These are phyloP conservation scores for Neonectria ditissima DNA, from an alignment of 2,329 filamentous ascomycete genomes.

Conservation along the genomic window DNA sequence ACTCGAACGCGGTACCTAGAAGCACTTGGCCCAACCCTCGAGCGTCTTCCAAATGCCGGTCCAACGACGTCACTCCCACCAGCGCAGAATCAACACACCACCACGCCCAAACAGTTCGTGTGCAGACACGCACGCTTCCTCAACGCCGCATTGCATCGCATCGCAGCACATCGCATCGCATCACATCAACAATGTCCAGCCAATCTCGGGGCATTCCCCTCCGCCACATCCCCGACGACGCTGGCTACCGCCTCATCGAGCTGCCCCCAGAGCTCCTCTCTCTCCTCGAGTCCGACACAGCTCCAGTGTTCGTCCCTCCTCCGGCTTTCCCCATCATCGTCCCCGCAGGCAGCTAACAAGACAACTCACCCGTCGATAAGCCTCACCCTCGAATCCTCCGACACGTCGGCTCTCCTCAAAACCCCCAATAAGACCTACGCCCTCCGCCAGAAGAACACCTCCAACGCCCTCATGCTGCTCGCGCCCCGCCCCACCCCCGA, in stretches of 20 bases:
- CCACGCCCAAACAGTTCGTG: conserved; percentile 1
- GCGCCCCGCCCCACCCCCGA: conserved; percentile 43
- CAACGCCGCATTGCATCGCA: background rate
- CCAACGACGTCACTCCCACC: conserved; percentile 24
- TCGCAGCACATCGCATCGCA: conserved; percentile 4
- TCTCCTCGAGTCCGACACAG: conserved; percentile 64
- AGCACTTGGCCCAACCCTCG: conserved; percentile 4
- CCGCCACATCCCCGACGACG: conserved; percentile 59
- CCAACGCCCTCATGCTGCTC: conserved; percentile 72
- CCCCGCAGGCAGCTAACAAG: background rate
- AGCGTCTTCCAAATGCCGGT: conserved; percentile 12
- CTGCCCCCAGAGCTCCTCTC: conserved; percentile 69
- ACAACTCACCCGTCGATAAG: conserved; percentile 46
- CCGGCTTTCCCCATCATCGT: conserved; percentile 8
- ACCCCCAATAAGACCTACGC: conserved; percentile 66
- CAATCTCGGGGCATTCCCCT: conserved; percentile 64
- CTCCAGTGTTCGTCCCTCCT: conserved; percentile 61
- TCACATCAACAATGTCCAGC: conserved; percentile 56
- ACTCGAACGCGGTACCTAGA: background rate
- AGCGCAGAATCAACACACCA: conserved; percentile 2
- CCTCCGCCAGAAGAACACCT: conserved; percentile 75
- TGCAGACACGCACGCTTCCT: background rate
- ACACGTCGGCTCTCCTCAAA: conserved; percentile 63
- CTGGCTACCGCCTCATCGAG: conserved; percentile 71
- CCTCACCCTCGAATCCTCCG: conserved; percentile 62